Conservation (phyloP, 1,139 yeast genomes). For the Zygoascus sp. region DNA sequence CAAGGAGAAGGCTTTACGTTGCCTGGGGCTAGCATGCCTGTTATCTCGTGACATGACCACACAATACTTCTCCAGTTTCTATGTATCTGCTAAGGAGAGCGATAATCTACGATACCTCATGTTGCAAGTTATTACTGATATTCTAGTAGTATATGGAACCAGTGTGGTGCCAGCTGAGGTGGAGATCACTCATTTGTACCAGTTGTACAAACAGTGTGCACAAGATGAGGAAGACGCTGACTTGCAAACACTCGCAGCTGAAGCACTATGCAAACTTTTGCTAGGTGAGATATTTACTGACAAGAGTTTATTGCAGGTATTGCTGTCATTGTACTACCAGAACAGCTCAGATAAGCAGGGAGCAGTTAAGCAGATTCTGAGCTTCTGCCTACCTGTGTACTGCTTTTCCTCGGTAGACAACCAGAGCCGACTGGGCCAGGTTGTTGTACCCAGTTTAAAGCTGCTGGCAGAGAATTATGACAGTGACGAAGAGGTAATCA, state of each 20-base stretch:
- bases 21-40: slow-evolving; percentile 76
- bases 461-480: slow-evolving; percentile 31
- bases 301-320: slow-evolving; percentile 65
- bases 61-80: slow-evolving; percentile 1
- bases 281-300: slow-evolving; percentile 72
- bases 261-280: slow-evolving; percentile 78
- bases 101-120: slow-evolving; percentile 61
- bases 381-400: slow-evolving; percentile 88
- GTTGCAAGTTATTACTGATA: slow-evolving; percentile 69
- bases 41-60: slow-evolving; percentile 61
- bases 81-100: slow-evolving; percentile 37
- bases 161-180: slow-evolving; percentile 59
- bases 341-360: slow-evolving; percentile 60
- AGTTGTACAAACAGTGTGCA: slow-evolving; percentile 57
- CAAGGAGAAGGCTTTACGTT: slow-evolving; percentile 64
- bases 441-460: slow-evolving; percentile 1
- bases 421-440: slow-evolving; percentile 59
- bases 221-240: slow-evolving; percentile 50
- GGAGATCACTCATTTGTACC: slow-evolving; percentile 64
- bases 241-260: slow-evolving; percentile 78
- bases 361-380: slow-evolving; percentile 70
- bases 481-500: slow-evolving; percentile 39
- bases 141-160: slow-evolving; percentile 71
- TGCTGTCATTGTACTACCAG: slow-evolving; percentile 70
- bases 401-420: slow-evolving; percentile 74